Evolutionary conservation across 2,329 filamentous ascomycete genomes (phyloP).

Genomic region (Pestalotiopsis sp.): DNA sequence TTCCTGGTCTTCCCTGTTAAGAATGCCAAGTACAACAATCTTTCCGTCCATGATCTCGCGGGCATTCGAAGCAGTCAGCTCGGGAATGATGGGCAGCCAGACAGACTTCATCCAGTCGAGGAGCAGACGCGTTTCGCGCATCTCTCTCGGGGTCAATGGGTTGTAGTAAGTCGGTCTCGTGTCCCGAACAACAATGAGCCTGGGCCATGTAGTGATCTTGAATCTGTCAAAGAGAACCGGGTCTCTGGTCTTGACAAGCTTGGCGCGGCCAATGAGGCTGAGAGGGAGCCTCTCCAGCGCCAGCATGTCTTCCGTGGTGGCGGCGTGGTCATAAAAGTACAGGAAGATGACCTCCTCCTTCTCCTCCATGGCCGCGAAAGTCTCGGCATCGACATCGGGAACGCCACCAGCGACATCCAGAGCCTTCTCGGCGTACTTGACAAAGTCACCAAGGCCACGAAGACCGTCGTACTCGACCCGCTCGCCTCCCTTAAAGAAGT

Average conservation of each 20-base stretch:
- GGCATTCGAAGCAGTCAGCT: constrained; percentile 88
- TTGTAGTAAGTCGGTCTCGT: constrained; percentile 90
- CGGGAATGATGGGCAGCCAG: constrained; percentile 94
- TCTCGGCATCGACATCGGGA: constrained; percentile 74
- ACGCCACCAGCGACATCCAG: constrained; percentile 77
- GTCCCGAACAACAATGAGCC: constrained; percentile 85
- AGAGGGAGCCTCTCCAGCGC: constrained; percentile 86
- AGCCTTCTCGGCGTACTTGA: constrained; percentile 85
- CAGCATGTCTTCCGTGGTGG: constrained; percentile 86
- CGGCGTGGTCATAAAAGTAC: constrained; percentile 97
- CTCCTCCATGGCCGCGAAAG: constrained; percentile 82
- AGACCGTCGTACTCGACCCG: constrained; percentile 92
- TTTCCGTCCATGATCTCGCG: constrained; percentile 94
- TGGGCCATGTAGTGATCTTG: constrained; percentile 97
- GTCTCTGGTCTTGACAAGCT: constrained; percentile 89
- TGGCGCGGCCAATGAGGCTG: constrained; percentile 87
- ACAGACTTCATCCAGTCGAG: constrained; percentile 94
- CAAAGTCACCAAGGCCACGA: constrained; percentile 86
- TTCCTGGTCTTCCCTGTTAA: constrained; percentile 78
- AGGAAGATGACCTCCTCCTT: constrained; percentile 95
- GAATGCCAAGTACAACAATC: constrained; percentile 88
- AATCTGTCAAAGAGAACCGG: constrained; percentile 75
- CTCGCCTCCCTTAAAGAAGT: constrained; percentile 92
- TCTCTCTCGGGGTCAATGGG: constrained; percentile 83
- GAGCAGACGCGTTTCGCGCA: constrained; percentile 83